Base-by-base conservation (phyloP, 2,329 filamentous ascomycete genomes). In the Phyllosticta citrichinensis region DNA sequence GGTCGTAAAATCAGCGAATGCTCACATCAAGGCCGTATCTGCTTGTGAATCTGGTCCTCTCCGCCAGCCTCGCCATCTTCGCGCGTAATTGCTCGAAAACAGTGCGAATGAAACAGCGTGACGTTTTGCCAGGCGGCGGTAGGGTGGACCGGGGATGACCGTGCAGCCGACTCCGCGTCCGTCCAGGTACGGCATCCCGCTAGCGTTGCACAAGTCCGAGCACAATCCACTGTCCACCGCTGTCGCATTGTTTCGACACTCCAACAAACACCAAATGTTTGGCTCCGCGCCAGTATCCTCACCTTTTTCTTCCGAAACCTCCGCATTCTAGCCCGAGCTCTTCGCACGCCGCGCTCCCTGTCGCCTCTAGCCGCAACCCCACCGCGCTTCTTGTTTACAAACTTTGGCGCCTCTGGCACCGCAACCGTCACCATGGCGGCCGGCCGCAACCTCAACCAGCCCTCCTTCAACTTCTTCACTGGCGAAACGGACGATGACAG, bases 391-490 rank as follows among this genome's bases (percentile, higher is more conserved):
- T 55, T 61, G 54, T 61, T 56, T 56, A 61, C 58, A 52, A 56
- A 60, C 57, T 33, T 22, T 52, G 20, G 17, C 33, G 12, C 33
- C 11, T 40, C 33, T 14, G 33, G 33, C 33, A 17, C 11, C 33
- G 33, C 33, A 19, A 19, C 24, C 54, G 51, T 59, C 52, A 55
- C 58, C 52, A 63, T 64, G 62, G 62, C 63, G 66, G 33, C 33
- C 33, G 33, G 33, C 12, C 65, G 70, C 55, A 67, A 73, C 62
- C 68, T 71, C 27, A 76, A 76, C 64, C 67, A 73, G 61, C 68
- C 71, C 25, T 75, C 76, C 63, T 71, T 74, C 68, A 77, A 81
- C 68, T 77, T 81, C 68, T 73, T 80, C 54, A 74, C 76, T 12
- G 79, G 78, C 58, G 75, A 68, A 33, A 74, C 76, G 11, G 79